These are phyloP conservation scores for Spathaspora sp. DNA, from an alignment of 1,139 yeast species.

Conservation along the genomic window DNA sequence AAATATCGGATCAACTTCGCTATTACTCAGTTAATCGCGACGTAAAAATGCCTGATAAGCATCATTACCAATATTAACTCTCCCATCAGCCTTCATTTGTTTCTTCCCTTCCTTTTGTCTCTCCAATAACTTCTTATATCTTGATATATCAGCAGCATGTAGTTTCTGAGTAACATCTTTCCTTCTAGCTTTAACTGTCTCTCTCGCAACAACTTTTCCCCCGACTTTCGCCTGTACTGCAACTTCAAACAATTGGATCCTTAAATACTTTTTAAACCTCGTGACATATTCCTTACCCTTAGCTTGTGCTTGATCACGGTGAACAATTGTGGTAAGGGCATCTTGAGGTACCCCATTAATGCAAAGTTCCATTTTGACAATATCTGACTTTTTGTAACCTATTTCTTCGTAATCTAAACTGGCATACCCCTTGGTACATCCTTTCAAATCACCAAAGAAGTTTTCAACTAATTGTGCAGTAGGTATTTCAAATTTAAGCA, in stretches of 20 bases:
- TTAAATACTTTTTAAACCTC: conserved; percentile 73
- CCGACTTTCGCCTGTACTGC: conserved; percentile 91
- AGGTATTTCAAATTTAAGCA: conserved; percentile 78
- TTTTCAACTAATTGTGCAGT: conserved; percentile 90
- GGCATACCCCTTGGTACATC: conserved; percentile 89
- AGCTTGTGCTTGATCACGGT: conserved; percentile 68
- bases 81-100: conserved; percentile 76
- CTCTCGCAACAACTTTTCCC: conserved; percentile 80
- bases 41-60: conserved; percentile 75
- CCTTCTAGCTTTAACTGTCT: conserved; percentile 88
- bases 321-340: conserved; percentile 90
- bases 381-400: conserved; percentile 77
- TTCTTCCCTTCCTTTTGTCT: conserved; percentile 95
- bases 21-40: conserved; percentile 21
- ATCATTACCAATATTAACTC: conserved; percentile 74
- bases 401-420: conserved; percentile 93
- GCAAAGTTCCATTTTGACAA: conserved; percentile 83
- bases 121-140: conserved; percentile 83
- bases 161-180: conserved; percentile 90
- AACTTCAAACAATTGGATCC: conserved; percentile 86
- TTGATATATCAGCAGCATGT: conserved; percentile 90
- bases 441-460: conserved; percentile 89
- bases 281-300: conserved; percentile 82
- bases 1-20: neutral
- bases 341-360: conserved; percentile 91